A percentile compares a stretch with the other conserved stretches of the same genome.
phyloP scores from a whole-genome alignment of 1,284 basidiomycete genomes.

The Meira miltonrushii region DNA sequence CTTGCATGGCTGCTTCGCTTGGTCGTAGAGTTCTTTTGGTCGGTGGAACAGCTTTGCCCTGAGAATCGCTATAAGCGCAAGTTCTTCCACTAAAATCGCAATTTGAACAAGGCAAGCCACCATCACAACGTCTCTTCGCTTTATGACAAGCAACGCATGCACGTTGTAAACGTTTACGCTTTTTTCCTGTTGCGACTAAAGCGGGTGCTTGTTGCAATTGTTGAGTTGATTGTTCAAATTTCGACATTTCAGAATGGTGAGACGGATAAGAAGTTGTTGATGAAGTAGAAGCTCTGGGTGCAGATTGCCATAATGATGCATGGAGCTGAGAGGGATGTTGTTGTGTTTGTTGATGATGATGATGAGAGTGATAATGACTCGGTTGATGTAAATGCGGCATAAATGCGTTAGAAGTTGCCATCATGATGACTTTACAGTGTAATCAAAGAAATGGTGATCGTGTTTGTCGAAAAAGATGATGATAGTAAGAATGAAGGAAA shows the following conservation, averaged over 20 bases:
- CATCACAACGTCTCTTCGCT: conserved; percentile 57
- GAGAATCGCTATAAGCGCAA: conserved; percentile 55
- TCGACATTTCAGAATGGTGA: background rate
- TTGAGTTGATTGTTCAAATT: background rate
- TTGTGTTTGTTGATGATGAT: background rate
- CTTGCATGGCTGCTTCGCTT: background rate
- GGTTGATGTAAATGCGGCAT: background rate
- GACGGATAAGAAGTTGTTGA: background rate
- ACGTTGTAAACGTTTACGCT: conserved; percentile 45
- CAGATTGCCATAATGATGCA: background rate
- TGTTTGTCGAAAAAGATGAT: background rate
- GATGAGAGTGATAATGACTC: background rate
- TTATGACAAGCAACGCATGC: conserved; percentile 50
- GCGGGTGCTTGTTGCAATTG: conserved; percentile 11
- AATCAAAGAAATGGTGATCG: background rate
- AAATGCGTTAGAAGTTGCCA: too few relatives aligned
- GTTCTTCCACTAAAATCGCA: conserved; percentile 56
- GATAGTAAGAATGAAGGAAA: background rate
- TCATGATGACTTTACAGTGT: background rate
- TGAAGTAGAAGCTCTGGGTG: background rate
- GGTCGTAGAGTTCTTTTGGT: conserved; percentile 7
- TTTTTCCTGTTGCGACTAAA: conserved; percentile 37
- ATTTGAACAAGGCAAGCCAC: conserved; percentile 57
- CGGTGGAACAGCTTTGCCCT: conserved; percentile 15
- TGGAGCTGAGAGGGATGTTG: background rate